A percentile compares a stretch with the other conserved stretches of the same genome.
phyloP scores from a whole-genome alignment of 176 grass and related monocot species.

The Guadua angustifolia region DNA sequence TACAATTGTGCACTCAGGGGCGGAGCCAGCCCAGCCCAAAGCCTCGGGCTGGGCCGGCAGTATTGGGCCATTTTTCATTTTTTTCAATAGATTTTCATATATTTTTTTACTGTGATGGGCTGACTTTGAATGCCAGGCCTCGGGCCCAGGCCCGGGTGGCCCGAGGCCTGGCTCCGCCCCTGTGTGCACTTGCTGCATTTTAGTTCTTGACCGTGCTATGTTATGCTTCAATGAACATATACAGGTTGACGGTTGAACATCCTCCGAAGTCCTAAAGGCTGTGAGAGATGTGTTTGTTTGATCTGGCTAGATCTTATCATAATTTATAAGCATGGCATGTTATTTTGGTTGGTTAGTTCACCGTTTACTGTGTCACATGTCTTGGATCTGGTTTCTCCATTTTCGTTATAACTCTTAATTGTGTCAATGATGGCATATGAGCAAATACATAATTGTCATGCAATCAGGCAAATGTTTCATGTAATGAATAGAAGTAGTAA shows the following conservation, averaged over 20 bases:
- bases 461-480: not conserved
- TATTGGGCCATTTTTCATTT: too few species aligned
- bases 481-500: not conserved
- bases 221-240: constrained; percentile 32
- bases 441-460: not conserved
- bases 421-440: constrained; percentile 1
- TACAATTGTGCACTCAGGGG: constrained; percentile 7
- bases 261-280: constrained; percentile 1
- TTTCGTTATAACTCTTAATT: constrained; percentile 15
- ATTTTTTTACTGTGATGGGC: too few species aligned
- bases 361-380: not conserved
- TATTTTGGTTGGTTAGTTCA: not conserved
- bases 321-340: not conserved
- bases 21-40: too few species aligned
- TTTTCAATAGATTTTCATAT: too few species aligned
- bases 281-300: constrained; percentile 4
- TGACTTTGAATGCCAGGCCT: too few species aligned
- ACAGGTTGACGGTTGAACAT: not conserved
- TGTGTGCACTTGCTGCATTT: not conserved
- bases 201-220: not conserved
- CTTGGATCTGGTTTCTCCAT: not conserved
- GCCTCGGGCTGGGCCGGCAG: too few species aligned
- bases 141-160: too few species aligned
- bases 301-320: not conserved
- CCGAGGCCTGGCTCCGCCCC: too few species aligned